Conservation (phyloP, 805 yeast genomes). For the Zygotorulaspora danielsina region DNA sequence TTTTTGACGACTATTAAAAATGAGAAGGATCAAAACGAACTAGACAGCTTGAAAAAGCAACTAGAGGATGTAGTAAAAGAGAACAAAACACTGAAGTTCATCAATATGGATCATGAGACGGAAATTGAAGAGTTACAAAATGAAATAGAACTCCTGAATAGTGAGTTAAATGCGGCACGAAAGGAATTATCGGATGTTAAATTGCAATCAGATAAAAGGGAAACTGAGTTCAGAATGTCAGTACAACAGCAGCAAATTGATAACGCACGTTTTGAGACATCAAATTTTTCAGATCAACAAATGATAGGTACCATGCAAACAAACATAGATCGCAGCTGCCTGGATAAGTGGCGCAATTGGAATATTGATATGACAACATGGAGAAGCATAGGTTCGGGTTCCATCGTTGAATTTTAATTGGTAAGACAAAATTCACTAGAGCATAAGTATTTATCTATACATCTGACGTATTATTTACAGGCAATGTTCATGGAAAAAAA, state of each 20-base stretch:
- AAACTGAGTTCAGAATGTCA: conserved; percentile 20
- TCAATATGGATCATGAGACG: conserved; percentile 34
- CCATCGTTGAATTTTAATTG: conserved; percentile 45
- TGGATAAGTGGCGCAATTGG: conserved; percentile 78
- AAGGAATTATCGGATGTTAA: conserved; percentile 23
- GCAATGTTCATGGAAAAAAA: not conserved
- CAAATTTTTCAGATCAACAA: conserved; percentile 11
- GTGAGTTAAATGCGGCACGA: conserved; percentile 28
- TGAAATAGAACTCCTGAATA: conserved; percentile 34
- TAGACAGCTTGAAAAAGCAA: conserved; percentile 38
- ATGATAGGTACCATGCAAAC: conserved; percentile 11
- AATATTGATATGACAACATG: conserved; percentile 81
- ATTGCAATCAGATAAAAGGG: conserved; percentile 22
- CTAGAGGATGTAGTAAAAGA: conserved; percentile 37
- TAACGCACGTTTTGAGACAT: conserved; percentile 14
- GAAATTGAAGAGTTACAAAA: conserved; percentile 37
- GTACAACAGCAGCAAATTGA: conserved; percentile 17
- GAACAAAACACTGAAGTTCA: conserved; percentile 33
- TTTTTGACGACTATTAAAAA: conserved; percentile 32
- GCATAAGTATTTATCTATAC: conserved; percentile 11
- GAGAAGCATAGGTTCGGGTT: conserved; percentile 69
- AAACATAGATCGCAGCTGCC: conserved; percentile 48
- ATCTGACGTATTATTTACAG: conserved; percentile 6
- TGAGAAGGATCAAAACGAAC: conserved; percentile 34
- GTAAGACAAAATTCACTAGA: not conserved